Evolutionary conservation across 495 filamentous ascomycete species (phyloP).

Genomic region (Parachaetomium inaequale): DNA sequence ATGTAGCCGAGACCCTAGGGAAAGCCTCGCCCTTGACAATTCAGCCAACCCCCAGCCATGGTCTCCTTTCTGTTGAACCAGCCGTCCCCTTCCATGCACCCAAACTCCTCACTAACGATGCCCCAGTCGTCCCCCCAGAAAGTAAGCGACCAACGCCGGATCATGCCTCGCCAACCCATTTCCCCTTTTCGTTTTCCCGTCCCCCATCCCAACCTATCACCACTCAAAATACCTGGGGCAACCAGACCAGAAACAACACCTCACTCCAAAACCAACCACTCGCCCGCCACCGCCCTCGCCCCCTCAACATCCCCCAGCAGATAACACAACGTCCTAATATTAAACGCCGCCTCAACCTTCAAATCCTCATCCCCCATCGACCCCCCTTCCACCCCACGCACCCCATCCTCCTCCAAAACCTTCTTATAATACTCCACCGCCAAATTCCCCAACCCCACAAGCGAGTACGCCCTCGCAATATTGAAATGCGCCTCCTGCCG

Average conservation of each 20-base stretch:
- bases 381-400: conserved; percentile 3
- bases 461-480: conserved; percentile 73
- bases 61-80: too few species aligned
- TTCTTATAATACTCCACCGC: conserved; percentile 70
- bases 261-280: conserved; percentile 33
- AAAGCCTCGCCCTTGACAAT: too few species aligned
- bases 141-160: too few species aligned
- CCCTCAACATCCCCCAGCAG: conserved; percentile 35
- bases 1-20: too few species aligned
- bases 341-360: conserved; percentile 70
- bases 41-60: too few species aligned
- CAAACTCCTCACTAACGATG: too few species aligned
- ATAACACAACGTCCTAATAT: conserved; percentile 54
- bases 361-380: conserved; percentile 53
- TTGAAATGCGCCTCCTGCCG: conserved; percentile 89
- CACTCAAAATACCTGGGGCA: neutral
- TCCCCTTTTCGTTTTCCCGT: neutral
- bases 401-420: conserved; percentile 30
- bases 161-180: neutral
- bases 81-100: too few species aligned
- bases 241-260: neutral
- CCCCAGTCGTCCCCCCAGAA: too few species aligned
- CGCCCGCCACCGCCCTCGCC: conserved; percentile 25
- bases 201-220: neutral
- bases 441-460: conserved; percentile 72